These are phyloP conservation scores for Phoma sp. DNA, from an alignment of 2,329 filamentous ascomycete species.

Conservation along the genomic window DNA sequence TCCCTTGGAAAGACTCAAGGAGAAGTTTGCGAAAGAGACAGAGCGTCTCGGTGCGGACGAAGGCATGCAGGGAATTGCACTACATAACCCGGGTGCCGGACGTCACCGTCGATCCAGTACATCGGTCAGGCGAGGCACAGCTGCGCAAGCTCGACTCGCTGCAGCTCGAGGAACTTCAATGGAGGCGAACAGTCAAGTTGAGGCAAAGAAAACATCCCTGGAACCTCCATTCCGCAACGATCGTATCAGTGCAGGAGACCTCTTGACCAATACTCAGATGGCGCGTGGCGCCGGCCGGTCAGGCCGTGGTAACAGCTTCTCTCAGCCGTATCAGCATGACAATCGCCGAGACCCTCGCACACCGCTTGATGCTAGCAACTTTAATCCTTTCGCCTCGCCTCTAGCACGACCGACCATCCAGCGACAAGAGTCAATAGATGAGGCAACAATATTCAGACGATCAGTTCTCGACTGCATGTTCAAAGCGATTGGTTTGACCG, in stretches of 20 bases:
- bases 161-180: constrained; percentile 52
- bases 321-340: constrained; percentile 56
- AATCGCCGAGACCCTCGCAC: constrained; percentile 49
- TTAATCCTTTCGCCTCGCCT: constrained; percentile 50
- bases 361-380: constrained; percentile 53
- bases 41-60: constrained; percentile 84
- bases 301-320: constrained; percentile 52
- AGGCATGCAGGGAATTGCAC: constrained; percentile 87
- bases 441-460: constrained; percentile 86
- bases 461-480: constrained; percentile 96
- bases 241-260: constrained; percentile 65
- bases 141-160: constrained; percentile 68
- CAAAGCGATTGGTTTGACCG: constrained; percentile 85
- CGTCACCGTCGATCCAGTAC: constrained; percentile 74
- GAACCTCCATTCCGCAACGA: constrained; percentile 39
- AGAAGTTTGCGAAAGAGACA: constrained; percentile 86
- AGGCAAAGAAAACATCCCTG: constrained; percentile 32
- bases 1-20: constrained; percentile 82
- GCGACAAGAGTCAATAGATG: constrained; percentile 81
- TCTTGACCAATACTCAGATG: constrained; percentile 78
- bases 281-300: constrained; percentile 65
- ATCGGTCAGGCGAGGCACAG: constrained; percentile 76
- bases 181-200: constrained; percentile 28
- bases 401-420: constrained; percentile 57
- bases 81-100: constrained; percentile 78